Evolutionary conservation across 2,329 filamentous ascomycete species (phyloP), one percentile per base, ranked within the genome.

Genomic region (Alternaria sp.): DNA sequence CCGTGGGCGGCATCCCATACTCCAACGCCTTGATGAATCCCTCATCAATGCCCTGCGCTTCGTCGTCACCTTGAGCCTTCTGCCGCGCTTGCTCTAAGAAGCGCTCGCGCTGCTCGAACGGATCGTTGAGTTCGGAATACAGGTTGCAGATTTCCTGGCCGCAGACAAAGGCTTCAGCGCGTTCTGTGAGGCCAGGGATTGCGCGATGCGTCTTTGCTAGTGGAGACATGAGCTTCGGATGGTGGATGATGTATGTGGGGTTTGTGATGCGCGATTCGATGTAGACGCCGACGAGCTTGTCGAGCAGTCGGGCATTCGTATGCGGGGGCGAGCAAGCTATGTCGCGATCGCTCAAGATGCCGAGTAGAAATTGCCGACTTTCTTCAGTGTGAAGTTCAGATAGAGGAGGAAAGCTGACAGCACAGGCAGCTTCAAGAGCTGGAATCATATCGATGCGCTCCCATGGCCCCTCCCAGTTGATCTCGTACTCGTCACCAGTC

Each of bases 381-480:
- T 96, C 93, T 19, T 89, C 83, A 3, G 93, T 97, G 85, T 99
- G 95, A 8, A 98, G 88, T 80, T 97, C 86, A 72, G 96, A 91
- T 51, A 90, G 90, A 2, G 93, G 88, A 43, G 96, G 96, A 86
- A 99, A 99, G 83, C 92, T 97, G 84, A 97, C 93, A 71, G 93
- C 94, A 1, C 90, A 92, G 15, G 91, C 91, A 82, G 95, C 89
- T 84, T 98, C 96, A 0, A 99, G 88, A 30, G 91, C 92, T 3
- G 92, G 91, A 61, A 99, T 97, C 95, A 99, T 99, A 80, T 97
- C 92, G 51, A 98, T 89, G 67, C 93, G 88, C 80, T 90, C 89
- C 96, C 96, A 99, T 44, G 96, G 96, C 63, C 89, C 90, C 80
- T 93, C 91, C 96, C 96, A 99, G 87, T 99, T 97, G 74, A 99